Base-by-base conservation (phyloP, 2,329 filamentous ascomycete species). In the Arthrobotrys sphaeroides region DNA sequence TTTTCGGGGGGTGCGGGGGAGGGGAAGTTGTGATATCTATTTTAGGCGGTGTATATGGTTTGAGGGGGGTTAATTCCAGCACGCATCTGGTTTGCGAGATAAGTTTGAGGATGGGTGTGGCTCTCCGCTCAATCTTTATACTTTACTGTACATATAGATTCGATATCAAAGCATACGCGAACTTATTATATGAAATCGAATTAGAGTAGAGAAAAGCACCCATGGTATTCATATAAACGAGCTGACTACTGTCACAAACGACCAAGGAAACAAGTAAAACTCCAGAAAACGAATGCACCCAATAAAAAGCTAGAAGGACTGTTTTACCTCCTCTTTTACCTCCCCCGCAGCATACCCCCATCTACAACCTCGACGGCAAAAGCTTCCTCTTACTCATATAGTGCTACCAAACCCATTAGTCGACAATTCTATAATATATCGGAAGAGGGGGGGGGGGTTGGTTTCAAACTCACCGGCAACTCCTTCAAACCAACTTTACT, bases 401-500 rank as follows among this genome's bases (percentile, higher is more conserved):
- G 59, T 75, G 72, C 72, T 70, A 45, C 13, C n/a, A 1, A 16
- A 60, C n/a, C n/a, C 3, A n/a, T 62, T 38, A 70, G 65, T 31
- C 6, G n/a, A n/a, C n/a, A n/a, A n/a, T n/a, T 12, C 28, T 16
- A 31, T 10, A 5, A 40, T 36, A 18, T 38, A 26, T 5, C 16
- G n/a, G 13, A 1, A 38, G 13, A 20, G 53, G 7, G 18, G 6
- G 40, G 13, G 22, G 12, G 31, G 5, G 26, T 16, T n/a, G n/a
- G n/a, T n/a, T n/a, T n/a, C n/a, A n/a, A n/a, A 70, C 66, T 62
- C 24, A 70, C 66, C 43, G 79, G 79, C 47, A 80, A 59, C 59
- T 78, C 78, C 57, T 78, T 78, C 51, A 80, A 74, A 3, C 79
- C 79, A 26, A 79, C 77, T 26, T 68, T 77, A 26, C 77, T 77